Evolutionary conservation across 23 red algal species (phyloP), one percentile per base, ranked within the genome.

Genomic region (Gracilaria vermiculophylla): DNA sequence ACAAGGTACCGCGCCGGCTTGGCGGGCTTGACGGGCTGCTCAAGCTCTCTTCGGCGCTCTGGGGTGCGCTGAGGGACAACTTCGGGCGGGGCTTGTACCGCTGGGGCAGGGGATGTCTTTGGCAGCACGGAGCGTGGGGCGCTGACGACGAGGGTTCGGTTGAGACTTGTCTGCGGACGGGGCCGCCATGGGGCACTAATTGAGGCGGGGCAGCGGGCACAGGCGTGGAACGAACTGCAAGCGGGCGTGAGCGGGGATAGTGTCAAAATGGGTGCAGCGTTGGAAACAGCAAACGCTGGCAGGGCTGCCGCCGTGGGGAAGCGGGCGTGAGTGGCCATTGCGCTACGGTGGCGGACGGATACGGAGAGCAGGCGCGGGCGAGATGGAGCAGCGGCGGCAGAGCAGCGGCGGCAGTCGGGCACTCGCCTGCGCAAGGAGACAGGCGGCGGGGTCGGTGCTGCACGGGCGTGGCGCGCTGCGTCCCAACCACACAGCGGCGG

Each of bases 1-100:
- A 92, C 55, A 33, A 23, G 43, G 32, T 78, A 89, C 17, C 85
- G 85, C 5, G 39, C 40, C 39, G 67, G 42, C 40, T 47, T 73
- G 7, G 67, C n/a, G 42, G 67, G 67, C 24, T 47, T 73, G 16
- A 40, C 47, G 40, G 39, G 39, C 17, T 73, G 17, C 12, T 73
- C 67, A 42, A 27, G 39, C 39, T 73, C 67, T 11, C 42, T 23
- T 3, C 39, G 36, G 32, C 42, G 67, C 42, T 73, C 39, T 33
- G 39, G 2, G 47, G 42, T 24, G 2, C 20, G 36, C 25, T 73
- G 67, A 17, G 67, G 67, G 3, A 28, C 24, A 28, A 73, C 3
- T 13, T 73, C 39, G 16, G 24, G 21, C 20, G 37, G 17, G 7
- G 67, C 39, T 16, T 48, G 36, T 15, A 73, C 17, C 1, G 67